Percentiles rank a stretch among this genome's conserved stretches.
phyloP scores from a whole-genome alignment of 169 alveolate species.

The Cryptosporidium felis region DNA sequence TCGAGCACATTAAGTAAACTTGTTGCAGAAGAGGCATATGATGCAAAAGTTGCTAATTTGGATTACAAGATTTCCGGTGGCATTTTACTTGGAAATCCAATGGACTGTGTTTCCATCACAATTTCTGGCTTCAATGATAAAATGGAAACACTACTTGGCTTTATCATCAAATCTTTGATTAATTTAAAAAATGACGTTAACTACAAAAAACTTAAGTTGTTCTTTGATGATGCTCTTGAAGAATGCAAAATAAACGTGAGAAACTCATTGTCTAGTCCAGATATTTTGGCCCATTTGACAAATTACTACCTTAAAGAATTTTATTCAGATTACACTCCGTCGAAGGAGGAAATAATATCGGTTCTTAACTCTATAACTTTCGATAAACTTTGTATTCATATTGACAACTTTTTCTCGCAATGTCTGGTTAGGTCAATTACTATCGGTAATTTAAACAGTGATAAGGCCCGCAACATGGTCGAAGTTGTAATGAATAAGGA shows the following conservation, averaged over 20 bases:
- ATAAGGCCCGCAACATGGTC: background rate
- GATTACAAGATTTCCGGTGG: constrained; percentile 51
- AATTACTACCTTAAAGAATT: constrained; percentile 27
- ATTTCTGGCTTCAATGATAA: constrained; percentile 50
- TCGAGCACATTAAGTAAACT: constrained; percentile 25
- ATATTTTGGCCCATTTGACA: constrained; percentile 27
- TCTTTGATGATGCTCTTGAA: constrained; percentile 46
- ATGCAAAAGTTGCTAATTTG: constrained; percentile 50
- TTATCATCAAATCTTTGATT: constrained; percentile 10
- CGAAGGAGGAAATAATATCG: constrained; percentile 18
- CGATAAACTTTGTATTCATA: constrained; percentile 10
- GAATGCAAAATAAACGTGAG: background rate
- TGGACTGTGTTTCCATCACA: constrained; percentile 43
- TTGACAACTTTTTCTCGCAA: constrained; percentile 5
- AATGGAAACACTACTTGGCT: background rate
- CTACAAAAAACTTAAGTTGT: background rate
- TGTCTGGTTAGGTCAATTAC: constrained; percentile 16
- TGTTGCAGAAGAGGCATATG: constrained; percentile 41
- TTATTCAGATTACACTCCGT: constrained; percentile 50
- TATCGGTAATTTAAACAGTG: constrained; percentile 9
- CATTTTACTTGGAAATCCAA: background rate
- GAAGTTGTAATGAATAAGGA: background rate
- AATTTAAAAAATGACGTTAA: background rate
- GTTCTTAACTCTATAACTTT: background rate
- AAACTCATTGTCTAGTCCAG: constrained; percentile 50